phyloP scores from a whole-genome alignment of 129 eudicot species.

The Flaveria bidentis region DNA sequence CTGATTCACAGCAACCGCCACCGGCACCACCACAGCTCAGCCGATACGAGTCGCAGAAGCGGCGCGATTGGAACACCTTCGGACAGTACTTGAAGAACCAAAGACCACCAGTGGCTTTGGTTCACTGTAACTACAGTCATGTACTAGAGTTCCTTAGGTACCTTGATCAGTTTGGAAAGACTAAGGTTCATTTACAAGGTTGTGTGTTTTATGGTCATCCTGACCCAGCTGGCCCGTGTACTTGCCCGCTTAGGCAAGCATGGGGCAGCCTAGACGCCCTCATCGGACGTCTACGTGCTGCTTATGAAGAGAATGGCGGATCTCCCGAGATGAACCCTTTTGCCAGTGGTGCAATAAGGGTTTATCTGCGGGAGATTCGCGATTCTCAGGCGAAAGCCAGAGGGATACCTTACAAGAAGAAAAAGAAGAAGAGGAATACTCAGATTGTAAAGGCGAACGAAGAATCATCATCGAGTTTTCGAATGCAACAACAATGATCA shows the following conservation, averaged over 20 bases:
- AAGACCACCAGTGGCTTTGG: conserved; percentile 57
- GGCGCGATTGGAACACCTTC: conserved; percentile 83
- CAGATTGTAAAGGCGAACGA: conserved; percentile 38
- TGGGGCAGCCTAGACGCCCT: conserved; percentile 88
- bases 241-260: conserved; percentile 75
- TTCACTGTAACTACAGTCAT: conserved; percentile 62
- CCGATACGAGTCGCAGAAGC: conserved; percentile 69
- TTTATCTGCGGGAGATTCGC: conserved; percentile 59
- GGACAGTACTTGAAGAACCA: conserved; percentile 73
- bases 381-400: conserved; percentile 70
- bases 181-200: conserved; percentile 73
- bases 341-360: conserved; percentile 68
- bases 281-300: conserved; percentile 67
- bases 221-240: conserved; percentile 74
- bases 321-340: conserved; percentile 65
- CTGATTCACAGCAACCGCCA: conserved; percentile 29
- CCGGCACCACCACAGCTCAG: conserved; percentile 44
- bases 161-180: conserved; percentile 75
- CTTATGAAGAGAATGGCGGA: conserved; percentile 77
- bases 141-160: conserved; percentile 65
- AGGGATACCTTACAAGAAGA: conserved; percentile 77
- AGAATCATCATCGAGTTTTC: conserved; percentile 43
- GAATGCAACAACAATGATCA: conserved; percentile 47
- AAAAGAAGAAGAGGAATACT: conserved; percentile 62
- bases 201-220: conserved; percentile 68